These are phyloP conservation scores for Closterium sp. DNA, from an alignment of 139 green algal genomes.

Conservation along the genomic window DNA sequence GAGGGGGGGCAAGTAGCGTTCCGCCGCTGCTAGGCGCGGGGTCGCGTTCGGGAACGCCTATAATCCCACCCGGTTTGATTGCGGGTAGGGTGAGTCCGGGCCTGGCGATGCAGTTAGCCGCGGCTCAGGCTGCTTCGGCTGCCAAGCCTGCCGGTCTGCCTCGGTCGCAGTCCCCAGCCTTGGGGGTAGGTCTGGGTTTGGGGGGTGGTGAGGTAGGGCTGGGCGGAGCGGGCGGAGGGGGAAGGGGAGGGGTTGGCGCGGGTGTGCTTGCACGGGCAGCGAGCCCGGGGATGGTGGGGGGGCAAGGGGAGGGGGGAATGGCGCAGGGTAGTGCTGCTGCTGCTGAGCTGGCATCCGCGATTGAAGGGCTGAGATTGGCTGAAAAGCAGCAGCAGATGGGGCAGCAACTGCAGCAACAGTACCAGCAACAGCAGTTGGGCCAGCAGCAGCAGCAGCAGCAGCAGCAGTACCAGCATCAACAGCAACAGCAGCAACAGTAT, in stretches of 20 bases:
- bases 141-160: neutral
- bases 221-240: neutral
- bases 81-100: neutral
- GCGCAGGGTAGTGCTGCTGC: neutral
- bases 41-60: neutral
- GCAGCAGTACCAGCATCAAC: conserved; percentile 29
- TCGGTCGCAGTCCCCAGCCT: conserved; percentile 9
- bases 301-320: neutral
- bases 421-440: conserved; percentile 17
- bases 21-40: neutral
- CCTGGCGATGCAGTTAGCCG: neutral
- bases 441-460: conserved; percentile 37
- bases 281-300: conserved; percentile 26
- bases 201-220: neutral
- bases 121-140: neutral
- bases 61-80: neutral
- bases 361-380: neutral
- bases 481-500: conserved; percentile 29
- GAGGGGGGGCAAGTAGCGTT: neutral
- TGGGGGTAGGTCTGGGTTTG: neutral
- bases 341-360: conserved; percentile 30
- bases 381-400: neutral
- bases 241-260: neutral
- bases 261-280: neutral
- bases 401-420: conserved; percentile 1